A percentile compares a stretch with the other conserved stretches of the same genome.
Conservation (phyloP, 1,139 yeast species). For the Yamadazyma conglobata region DNA sequence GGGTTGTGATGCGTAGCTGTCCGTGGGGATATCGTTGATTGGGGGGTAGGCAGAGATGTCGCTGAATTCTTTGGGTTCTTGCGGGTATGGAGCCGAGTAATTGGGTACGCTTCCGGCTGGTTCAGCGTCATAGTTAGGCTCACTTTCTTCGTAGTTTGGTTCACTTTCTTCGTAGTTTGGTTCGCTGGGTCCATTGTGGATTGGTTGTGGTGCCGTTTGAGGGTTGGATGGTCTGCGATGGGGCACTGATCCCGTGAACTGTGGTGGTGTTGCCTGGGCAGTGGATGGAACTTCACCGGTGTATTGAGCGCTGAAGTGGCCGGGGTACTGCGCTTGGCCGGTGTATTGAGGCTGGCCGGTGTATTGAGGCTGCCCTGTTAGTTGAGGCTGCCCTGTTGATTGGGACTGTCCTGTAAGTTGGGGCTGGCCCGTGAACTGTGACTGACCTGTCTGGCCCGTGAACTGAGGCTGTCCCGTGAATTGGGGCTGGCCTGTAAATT, state of each 20-base stretch:
- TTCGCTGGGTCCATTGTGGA: too few species aligned
- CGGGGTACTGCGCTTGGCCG: not conserved
- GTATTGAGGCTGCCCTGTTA: slow-evolving; percentile 2
- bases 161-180: not conserved
- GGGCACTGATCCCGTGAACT: slow-evolving; percentile 5
- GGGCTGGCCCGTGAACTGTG: not conserved
- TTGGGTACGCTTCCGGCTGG: slow-evolving; percentile 4
- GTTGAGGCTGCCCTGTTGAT: too few species aligned
- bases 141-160: not conserved
- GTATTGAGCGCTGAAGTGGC: too few species aligned
- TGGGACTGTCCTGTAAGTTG: too few species aligned
- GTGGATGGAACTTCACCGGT: not conserved
- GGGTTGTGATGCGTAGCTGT: slow-evolving; percentile 1
- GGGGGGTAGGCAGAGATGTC: slow-evolving; percentile 12
- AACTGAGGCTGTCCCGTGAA: slow-evolving; percentile 4
- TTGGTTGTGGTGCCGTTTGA: too few species aligned
- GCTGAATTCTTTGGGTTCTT: slow-evolving; percentile 5
- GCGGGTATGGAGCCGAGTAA: slow-evolving; percentile 4
- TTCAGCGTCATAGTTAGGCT: not conserved
- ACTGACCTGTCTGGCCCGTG: not conserved
- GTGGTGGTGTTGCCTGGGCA: slow-evolving; percentile 3
- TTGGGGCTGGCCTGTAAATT: slow-evolving; percentile 1
- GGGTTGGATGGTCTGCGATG: too few species aligned
- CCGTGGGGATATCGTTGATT: slow-evolving; percentile 4
- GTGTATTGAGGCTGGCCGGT: slow-evolving; percentile 1